These are phyloP conservation scores for Saprolegnia diclina DNA, from an alignment of 352 stramenopile genomes.

Conservation along the genomic window DNA sequence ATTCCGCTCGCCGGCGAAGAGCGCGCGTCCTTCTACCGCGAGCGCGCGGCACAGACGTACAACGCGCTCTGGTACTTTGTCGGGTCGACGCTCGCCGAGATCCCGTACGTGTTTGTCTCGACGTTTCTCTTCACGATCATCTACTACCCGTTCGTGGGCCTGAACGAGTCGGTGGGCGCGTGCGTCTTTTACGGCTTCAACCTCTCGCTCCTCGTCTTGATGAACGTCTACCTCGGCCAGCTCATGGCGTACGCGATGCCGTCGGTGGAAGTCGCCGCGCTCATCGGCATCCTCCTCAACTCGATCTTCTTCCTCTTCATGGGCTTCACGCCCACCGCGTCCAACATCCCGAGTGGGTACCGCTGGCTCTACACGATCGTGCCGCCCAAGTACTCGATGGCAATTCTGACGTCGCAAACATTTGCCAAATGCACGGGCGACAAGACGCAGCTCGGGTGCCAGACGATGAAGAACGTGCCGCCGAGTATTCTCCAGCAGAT, in stretches of 20 bases:
- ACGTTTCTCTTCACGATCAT: slow-evolving; percentile 44
- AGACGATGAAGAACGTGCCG: not conserved
- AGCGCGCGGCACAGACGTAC: slow-evolving; percentile 89
- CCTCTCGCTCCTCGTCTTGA: slow-evolving; percentile 40
- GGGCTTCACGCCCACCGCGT: slow-evolving; percentile 48
- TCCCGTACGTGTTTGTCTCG: slow-evolving; percentile 47
- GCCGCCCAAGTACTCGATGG: slow-evolving; percentile 43
- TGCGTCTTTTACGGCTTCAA: slow-evolving; percentile 56
- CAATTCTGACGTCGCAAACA: slow-evolving; percentile 36
- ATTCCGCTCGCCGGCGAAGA: slow-evolving; percentile 76
- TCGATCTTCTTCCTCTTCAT: slow-evolving; percentile 48
- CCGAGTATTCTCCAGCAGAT: not conserved
- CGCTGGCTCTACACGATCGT: slow-evolving; percentile 52
- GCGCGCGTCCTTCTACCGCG: slow-evolving; percentile 89
- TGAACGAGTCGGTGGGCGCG: slow-evolving; percentile 30
- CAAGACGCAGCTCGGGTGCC: not conserved
- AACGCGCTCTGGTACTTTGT: slow-evolving; percentile 74
- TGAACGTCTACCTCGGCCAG: slow-evolving; percentile 48
- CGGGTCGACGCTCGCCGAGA: slow-evolving; percentile 72
- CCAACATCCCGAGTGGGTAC: slow-evolving; percentile 43
- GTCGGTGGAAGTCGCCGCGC: slow-evolving; percentile 36
- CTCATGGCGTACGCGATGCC: slow-evolving; percentile 43
- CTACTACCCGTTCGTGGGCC: slow-evolving; percentile 50
- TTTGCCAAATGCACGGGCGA: slow-evolving; percentile 27
- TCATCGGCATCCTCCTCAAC: slow-evolving; percentile 38